Percentiles rank a stretch among this genome's conserved stretches.
Conservation (phyloP, 2,329 filamentous ascomycete genomes). For the Ophiocordyceps unilateralis region DNA sequence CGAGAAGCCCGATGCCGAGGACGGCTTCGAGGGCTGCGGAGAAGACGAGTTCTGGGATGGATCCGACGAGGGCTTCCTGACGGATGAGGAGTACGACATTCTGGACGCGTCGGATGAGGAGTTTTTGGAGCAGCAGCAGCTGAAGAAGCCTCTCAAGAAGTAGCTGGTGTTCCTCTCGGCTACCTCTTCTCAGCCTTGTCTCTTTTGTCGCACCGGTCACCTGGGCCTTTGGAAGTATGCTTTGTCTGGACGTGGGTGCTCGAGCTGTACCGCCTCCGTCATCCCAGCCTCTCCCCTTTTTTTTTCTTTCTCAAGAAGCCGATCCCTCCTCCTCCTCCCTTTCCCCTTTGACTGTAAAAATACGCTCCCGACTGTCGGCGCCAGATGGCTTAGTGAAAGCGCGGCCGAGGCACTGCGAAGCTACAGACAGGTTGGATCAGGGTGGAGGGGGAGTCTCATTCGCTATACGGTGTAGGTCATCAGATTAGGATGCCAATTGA, state of each 20-base stretch:
- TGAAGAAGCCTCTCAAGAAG: conserved; percentile 16
- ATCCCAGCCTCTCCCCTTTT: not conserved
- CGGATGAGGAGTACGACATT: conserved; percentile 96
- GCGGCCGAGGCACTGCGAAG: not conserved
- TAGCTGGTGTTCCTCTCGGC: conserved; percentile 10
- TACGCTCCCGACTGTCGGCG: conserved; percentile 1
- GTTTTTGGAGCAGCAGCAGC: conserved; percentile 39
- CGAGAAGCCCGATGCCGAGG: conserved; percentile 25
- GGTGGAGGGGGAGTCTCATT: not conserved
- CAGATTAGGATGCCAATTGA: conserved; percentile 4
- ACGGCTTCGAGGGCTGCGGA: conserved; percentile 31
- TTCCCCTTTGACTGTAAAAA: not conserved
- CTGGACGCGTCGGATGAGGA: conserved; percentile 91
- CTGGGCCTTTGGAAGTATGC: conserved; percentile 1
- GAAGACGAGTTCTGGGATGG: conserved; percentile 44
- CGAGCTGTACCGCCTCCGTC: not conserved
- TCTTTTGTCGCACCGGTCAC: not conserved
- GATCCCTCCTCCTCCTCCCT: not conserved
- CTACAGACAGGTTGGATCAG: not conserved
- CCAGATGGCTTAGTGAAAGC: not conserved
- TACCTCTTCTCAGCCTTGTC: not conserved
- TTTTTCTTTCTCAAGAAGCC: no score
- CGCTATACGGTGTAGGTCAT: conserved; percentile 1
- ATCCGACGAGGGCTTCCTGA: conserved; percentile 67
- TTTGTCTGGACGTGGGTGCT: conserved; percentile 1